These are phyloP conservation scores for Pseudotulostoma volvatum DNA, from an alignment of 495 filamentous ascomycete genomes.

Conservation along the genomic window DNA sequence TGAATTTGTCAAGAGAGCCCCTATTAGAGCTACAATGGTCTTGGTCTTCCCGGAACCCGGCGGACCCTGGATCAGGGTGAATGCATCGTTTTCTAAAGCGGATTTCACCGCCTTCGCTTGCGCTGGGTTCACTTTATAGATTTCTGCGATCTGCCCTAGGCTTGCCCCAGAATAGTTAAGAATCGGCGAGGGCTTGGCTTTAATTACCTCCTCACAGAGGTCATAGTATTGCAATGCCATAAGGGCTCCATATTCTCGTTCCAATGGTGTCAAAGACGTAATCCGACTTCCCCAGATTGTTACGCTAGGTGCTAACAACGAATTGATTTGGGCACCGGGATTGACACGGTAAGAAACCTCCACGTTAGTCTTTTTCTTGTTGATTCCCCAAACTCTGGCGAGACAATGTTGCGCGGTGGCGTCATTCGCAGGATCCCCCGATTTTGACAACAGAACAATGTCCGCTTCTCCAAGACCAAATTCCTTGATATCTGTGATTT, in stretches of 20 bases:
- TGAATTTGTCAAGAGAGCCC: constrained; percentile 56
- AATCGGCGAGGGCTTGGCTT: constrained; percentile 75
- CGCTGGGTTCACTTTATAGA: constrained; percentile 72
- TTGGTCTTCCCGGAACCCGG: constrained; percentile 97
- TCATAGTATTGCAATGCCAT: constrained; percentile 88
- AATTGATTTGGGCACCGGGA: constrained; percentile 39
- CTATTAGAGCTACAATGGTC: constrained; percentile 91
- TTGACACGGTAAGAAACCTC: constrained; percentile 78
- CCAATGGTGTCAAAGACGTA: constrained; percentile 75
- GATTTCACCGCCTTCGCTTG: constrained; percentile 89
- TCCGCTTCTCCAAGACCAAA: constrained; percentile 67
- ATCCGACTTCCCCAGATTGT: constrained; percentile 65
- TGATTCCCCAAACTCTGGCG: constrained; percentile 64
- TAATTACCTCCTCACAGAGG: constrained; percentile 75
- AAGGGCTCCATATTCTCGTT: constrained; percentile 86
- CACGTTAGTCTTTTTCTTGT: constrained; percentile 55
- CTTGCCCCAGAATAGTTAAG: constrained; percentile 59
- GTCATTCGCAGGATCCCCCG: constrained; percentile 44
- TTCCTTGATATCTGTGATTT: constrained; percentile 50
- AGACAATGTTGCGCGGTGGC: constrained; percentile 59
- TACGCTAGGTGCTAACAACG: constrained; percentile 36
- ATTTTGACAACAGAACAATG: constrained; percentile 67
- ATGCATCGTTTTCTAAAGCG: constrained; percentile 84
- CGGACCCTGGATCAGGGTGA: constrained; percentile 90
- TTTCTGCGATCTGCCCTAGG: constrained; percentile 45